Percentiles rank a stretch among this genome's conserved stretches.
phyloP scores from a whole-genome alignment of 331 rosid genomes.

The Saraca asoca region DNA sequence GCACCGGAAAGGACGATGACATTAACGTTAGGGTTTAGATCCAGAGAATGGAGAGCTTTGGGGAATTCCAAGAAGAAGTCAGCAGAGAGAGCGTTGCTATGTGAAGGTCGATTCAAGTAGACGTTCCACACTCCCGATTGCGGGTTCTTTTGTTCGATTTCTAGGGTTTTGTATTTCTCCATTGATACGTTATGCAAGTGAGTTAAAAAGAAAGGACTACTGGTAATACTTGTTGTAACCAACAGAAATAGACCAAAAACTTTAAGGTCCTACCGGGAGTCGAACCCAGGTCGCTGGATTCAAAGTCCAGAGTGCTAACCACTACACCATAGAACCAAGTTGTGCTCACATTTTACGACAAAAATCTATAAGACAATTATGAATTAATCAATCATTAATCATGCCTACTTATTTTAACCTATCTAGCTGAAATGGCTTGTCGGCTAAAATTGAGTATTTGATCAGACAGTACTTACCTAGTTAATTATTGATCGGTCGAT shows the following conservation, averaged over 20 bases:
- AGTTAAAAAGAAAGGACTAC: no score
- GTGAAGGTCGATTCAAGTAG: conserved; percentile 61
- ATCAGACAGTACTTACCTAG: no score
- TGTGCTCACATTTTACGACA: no score
- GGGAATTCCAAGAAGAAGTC: conserved; percentile 76
- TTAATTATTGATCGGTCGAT: no score
- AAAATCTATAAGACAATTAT: no score
- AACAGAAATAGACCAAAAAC: no score
- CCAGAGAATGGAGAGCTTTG: conserved; percentile 62
- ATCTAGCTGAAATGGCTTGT: no score
- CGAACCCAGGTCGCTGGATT: conserved; percentile 82
- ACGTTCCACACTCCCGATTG: conserved; percentile 58
- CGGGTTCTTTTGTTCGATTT: conserved; percentile 47
- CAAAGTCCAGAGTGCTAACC: conserved; percentile 84
- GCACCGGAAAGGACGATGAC: conserved; percentile 69
- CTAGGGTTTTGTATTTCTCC: conserved; percentile 57
- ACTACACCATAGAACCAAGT: conserved; percentile 71
- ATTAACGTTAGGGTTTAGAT: conserved; percentile 54
- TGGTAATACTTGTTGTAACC: no score
- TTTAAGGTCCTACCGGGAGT: conserved; percentile 87
- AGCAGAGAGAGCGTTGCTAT: conserved; percentile 61
- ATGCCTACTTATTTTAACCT: no score
- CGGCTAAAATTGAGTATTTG: no score
- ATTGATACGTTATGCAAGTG: conserved; percentile 20
- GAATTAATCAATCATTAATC: neutral